phyloP scores from a whole-genome alignment of 257 asterid species.

The Ilex asprella region DNA sequence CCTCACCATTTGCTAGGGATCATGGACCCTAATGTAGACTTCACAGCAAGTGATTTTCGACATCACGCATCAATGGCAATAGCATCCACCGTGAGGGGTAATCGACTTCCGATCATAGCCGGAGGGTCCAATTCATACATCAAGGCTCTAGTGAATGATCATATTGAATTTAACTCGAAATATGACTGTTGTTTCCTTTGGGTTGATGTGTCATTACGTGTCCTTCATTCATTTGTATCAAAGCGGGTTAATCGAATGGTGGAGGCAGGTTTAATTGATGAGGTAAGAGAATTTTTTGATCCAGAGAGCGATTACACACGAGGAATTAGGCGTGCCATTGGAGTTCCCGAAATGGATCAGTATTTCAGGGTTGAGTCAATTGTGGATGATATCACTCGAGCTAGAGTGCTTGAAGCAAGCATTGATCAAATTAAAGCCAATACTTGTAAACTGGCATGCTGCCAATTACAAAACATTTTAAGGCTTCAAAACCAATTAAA shows the following conservation, averaged over 20 bases:
- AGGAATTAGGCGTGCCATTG: constrained; percentile 71
- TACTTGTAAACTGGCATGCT: constrained; percentile 41
- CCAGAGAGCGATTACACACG: constrained; percentile 40
- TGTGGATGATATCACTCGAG: constrained; percentile 13
- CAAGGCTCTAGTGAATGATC: constrained; percentile 47
- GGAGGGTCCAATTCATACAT: constrained; percentile 80
- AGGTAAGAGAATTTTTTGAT: constrained; percentile 42
- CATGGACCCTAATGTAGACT: constrained; percentile 40
- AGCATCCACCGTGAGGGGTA: constrained; percentile 32
- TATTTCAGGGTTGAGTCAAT: constrained; percentile 24
- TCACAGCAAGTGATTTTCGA: constrained; percentile 52
- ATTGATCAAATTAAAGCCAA: constrained; percentile 53
- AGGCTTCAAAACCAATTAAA: constrained; percentile 39
- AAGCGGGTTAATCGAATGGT: constrained; percentile 67
- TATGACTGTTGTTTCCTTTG: constrained; percentile 64
- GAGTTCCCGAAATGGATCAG: constrained; percentile 64
- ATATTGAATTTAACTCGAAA: constrained; percentile 32
- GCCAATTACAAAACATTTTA: constrained; percentile 50
- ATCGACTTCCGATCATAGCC: constrained; percentile 61
- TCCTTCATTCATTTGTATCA: constrained; percentile 48
- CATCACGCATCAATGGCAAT: constrained; percentile 40
- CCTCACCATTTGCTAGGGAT: constrained; percentile 69
- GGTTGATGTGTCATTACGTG: constrained; percentile 49
- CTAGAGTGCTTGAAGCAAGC: constrained; percentile 29
- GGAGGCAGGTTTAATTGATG: constrained; percentile 49